A percentile compares a stretch with the other conserved stretches of the same genome.
Evolutionary conservation across 495 filamentous ascomycete species (phyloP).

Genomic region (Talaromyces stipitatus): DNA sequence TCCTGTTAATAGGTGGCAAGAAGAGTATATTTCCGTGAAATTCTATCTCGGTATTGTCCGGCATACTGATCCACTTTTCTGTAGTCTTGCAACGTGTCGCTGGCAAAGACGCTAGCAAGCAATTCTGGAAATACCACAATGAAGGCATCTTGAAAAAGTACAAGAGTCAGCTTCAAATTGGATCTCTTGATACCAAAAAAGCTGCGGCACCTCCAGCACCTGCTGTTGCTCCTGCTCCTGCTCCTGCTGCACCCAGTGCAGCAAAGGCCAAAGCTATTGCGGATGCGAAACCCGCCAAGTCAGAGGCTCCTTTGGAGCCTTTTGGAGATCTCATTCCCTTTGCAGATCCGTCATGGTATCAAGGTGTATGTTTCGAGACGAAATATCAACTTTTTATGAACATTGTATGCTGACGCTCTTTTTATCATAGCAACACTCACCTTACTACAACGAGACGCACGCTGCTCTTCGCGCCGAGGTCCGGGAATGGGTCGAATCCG

Average conservation of each 20-base stretch:
- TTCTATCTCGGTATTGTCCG: neutral
- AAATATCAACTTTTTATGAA: neutral
- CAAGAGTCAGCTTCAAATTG: conserved; percentile 77
- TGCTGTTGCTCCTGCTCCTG: conserved; percentile 44
- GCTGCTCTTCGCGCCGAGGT: conserved; percentile 83
- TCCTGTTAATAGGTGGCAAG: conserved; percentile 69
- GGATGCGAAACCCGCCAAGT: conserved; percentile 32
- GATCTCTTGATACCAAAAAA: conserved; percentile 84
- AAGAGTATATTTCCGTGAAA: conserved; percentile 57
- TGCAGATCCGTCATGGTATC: conserved; percentile 92
- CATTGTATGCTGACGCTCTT: neutral
- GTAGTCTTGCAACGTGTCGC: conserved; percentile 81
- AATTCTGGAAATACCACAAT: conserved; percentile 99
- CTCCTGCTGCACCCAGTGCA: conserved; percentile 45
- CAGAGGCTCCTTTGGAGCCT: conserved; percentile 67
- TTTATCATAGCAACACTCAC: conserved; percentile 70
- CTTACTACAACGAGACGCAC: conserved; percentile 92
- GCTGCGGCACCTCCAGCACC: conserved; percentile 42
- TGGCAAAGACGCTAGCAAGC: conserved; percentile 94
- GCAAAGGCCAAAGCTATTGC: conserved; percentile 46
- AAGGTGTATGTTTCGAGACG: conserved; percentile 65
- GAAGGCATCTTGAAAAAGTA: conserved; percentile 92
- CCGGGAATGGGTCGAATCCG: conserved; percentile 81
- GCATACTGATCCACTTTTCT: neutral
- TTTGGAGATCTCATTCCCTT: conserved; percentile 86